Conservation (phyloP, 306 rosid genomes). For the Canavalia gladiata region DNA sequence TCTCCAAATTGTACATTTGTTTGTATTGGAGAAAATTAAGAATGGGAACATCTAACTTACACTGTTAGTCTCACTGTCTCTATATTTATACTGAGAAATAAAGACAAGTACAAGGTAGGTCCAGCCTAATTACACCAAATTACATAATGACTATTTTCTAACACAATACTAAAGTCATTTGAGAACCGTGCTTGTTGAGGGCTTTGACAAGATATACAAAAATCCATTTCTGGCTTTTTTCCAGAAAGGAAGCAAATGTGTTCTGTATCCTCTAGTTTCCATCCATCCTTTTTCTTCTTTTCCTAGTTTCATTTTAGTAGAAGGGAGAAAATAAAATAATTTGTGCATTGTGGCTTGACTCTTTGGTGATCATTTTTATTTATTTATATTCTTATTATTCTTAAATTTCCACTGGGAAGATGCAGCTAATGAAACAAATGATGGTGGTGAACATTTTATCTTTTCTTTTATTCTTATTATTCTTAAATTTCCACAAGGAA, state of each 20-base stretch:
- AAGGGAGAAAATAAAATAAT: not conserved
- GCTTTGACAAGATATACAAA: slow-evolving; percentile 15
- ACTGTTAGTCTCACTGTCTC: not conserved
- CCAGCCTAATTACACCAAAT: not conserved
- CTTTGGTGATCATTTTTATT: not conserved
- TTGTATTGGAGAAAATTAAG: not conserved
- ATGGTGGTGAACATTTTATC: not conserved
- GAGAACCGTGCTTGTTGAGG: slow-evolving; percentile 28
- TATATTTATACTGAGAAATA: not conserved
- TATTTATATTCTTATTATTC: no score
- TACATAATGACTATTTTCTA: not conserved
- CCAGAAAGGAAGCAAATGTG: not conserved
- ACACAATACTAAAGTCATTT: slow-evolving; percentile 1
- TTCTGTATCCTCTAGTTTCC: not conserved
- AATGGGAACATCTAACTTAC: not conserved
- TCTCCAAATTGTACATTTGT: not conserved
- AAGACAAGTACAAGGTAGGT: not conserved
- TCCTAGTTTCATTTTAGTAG: not conserved
- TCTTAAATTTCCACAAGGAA: slow-evolving; percentile 60
- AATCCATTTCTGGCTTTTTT: not conserved
- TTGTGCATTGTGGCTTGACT: not conserved
- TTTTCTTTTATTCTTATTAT: slow-evolving; percentile 13
- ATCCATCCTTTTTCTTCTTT: not conserved
- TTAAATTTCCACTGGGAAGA: no score
- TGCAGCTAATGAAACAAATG: no score